Evolutionary conservation across 2,329 filamentous ascomycete species (phyloP), one percentile per base, ranked within the genome.

Genomic region (Epichloe sibirici): DNA sequence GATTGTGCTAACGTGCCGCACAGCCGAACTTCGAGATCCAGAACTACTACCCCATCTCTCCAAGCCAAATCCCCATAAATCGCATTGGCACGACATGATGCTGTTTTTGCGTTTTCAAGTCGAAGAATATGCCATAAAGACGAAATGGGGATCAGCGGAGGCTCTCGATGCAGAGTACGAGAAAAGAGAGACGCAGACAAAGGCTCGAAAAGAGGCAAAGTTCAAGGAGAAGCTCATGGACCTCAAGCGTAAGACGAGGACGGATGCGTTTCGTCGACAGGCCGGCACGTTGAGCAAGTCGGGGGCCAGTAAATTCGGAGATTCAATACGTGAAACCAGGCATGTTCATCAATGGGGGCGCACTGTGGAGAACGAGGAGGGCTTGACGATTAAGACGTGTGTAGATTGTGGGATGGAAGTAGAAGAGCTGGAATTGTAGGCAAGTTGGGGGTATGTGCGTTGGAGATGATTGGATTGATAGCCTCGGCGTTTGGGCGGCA

Each of bases 31-130:
- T n/a, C 85, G 86, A 61, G 93, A 98, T 63, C 79, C 82, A 53
- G 86, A 90, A 15, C 74, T 98, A 1, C 75, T 98, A 0, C 91
- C 91, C 0, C 90, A 94, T 66, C 76, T 98, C 8, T 86, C 87
- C 51, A 84, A 85, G 37, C 91, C 93, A 1, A 98, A 98, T 62
- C 93, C 93, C 0, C 93, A 96, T 70, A 96, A 96, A 66, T 83
- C 86, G 0, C 90, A 90, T 54, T 98, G 90, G 88, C 90, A 96
- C 67, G 89, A 95, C 73, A 98, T 98, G 93, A 95, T 95, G 85
- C 78, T 98, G 2, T 98, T 93, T 65, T 75, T 98, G 23, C 85
- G 93, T 1, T 94, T 82, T 55, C 93, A 98, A 65, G 88, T 98
- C 2, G 93, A 98, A 65, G 89, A 90, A 53, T 96, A 96, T 64